Conservation (phyloP, 2,329 filamentous ascomycete genomes). For the Nigrospora sphaerica region DNA sequence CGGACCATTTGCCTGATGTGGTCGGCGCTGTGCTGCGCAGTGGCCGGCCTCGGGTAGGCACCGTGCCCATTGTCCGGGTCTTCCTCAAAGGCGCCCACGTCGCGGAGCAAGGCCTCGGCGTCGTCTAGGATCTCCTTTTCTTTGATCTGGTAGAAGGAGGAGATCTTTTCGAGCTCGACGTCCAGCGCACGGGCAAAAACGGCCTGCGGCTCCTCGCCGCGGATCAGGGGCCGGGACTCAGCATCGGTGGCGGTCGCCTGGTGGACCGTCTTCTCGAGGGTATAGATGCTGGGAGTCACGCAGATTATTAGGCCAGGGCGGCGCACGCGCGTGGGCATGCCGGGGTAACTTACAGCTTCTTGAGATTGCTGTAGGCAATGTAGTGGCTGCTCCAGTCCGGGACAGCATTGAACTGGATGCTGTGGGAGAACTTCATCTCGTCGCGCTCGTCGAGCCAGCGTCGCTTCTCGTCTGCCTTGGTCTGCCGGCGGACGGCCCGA, state of each 20-base stretch:
- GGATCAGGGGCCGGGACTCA: conserved; percentile 79
- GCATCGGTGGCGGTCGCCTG: conserved; percentile 59
- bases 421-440: conserved; percentile 99
- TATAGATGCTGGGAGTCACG: conserved; percentile 67
- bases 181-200: conserved; percentile 78
- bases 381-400: conserved; percentile 99
- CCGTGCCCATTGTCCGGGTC: conserved; percentile 40
- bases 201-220: conserved; percentile 66
- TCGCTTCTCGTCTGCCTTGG: conserved; percentile 56
- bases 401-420: conserved; percentile 98
- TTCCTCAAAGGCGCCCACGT: conserved; percentile 62
- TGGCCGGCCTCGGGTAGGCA: conserved; percentile 15
- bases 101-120: conserved; percentile 66
- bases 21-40: conserved; percentile 19
- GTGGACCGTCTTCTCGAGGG: conserved; percentile 79
- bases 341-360: conserved; percentile 71
- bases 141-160: conserved; percentile 82
- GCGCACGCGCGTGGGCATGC: not conserved
- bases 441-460: conserved; percentile 63
- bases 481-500: conserved; percentile 24
- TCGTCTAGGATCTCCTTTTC: conserved; percentile 82
- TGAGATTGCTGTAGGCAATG: conserved; percentile 96
- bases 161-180: conserved; percentile 88
- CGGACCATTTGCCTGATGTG: conserved; percentile 30
- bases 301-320: conserved; percentile 2